Evolutionary conservation across 2,329 filamentous ascomycete species (phyloP), one percentile per base, ranked within the genome.

Genomic region (Penicillium sumatraense): DNA sequence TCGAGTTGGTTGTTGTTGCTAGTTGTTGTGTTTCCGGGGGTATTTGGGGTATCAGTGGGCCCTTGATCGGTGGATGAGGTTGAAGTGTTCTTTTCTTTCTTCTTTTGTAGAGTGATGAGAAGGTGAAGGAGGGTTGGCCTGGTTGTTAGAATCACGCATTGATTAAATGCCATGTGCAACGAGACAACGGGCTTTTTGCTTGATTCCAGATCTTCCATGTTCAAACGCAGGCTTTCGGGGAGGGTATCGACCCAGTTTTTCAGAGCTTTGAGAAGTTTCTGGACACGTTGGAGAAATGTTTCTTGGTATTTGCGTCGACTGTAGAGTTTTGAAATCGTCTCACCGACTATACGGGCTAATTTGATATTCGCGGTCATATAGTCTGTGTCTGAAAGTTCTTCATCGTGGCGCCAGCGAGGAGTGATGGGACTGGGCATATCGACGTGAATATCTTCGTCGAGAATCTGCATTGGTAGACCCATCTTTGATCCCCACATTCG

Each of bases 401-500:
- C 69, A 18, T 68, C 64, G 21, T 75, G 70, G 29, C 67, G 57
- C 47, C 63, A 64, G 14, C 58, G 57, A 2, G 72, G 69, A 11
- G 58, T 62, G 5, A 72, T 64, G 2, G 64, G 65, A 14, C 70
- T 73, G 3, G 74, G 74, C 60, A 75, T 67, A 49, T 75, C 71
- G 24, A 73, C 64, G 31, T 75, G 73, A 38, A 77, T 81, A 16
- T 81, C 80, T 31, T 79, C 73, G 48, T 83, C 80, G 11, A 75
- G 72, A 5, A 83, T 76, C 35, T 79, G 77, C 6, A 78, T 73
- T 0, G 81, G 79, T 21, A 81, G 74, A 0, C 80, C 78, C 48
- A 82, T 72, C 44, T 80, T 79, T 0, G 79, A 78, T 3, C 78
- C 78, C 73, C 76, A 80, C 70, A 82, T 77, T 2, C 80, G 73